Base-by-base conservation (phyloP, 441 rosid species). In the Brassica hybrid region DNA sequence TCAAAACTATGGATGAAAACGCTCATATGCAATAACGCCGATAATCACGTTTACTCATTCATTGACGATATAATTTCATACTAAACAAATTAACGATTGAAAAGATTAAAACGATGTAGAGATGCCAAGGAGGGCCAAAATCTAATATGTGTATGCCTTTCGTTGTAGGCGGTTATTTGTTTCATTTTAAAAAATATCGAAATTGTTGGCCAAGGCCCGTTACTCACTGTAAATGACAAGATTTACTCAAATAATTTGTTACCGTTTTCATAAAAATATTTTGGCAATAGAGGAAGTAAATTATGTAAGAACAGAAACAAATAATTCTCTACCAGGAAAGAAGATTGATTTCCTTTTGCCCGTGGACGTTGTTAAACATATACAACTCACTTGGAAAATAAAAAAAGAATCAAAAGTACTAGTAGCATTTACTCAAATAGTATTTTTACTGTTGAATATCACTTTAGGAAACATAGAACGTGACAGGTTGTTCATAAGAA, bases 141-240 rank as follows among this genome's bases (percentile, higher is more conserved):
- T 4, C 16, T 13, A 48, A n/a, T n/a, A 8, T 50, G 9, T 50
- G 57, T 50, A 6, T 50, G 17, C 54, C 17, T 50, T 21, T 36
- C 18, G 14, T 14, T n/a, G 18, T 50, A 14, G 57, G 57, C 57
- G 18, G 18, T 50, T 50, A 50, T n/a, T 52, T 52, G 18, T 17
- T 52, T 52, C 58, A 14, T 52, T 14, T 7, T 14, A 6, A 6
- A 1, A 52, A 14, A 14, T 0, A 2, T 7, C 48, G 17, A 52
- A 16, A 17, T 7, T 52, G 19, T 16, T 50, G 3, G 57, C 7
- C 18, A 16, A 52, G 58, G 58, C 9, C 17, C 57, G 19, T 89
- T 85, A 81, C 74, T 84, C 73, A 83, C 85, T 76, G 85, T 83
- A 45, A 84, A 76, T 45, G 63, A 66, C 11, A 58, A 43, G 43